Evolutionary conservation across 129 eudicot species (phyloP).

Genomic region (Arctium minus): DNA sequence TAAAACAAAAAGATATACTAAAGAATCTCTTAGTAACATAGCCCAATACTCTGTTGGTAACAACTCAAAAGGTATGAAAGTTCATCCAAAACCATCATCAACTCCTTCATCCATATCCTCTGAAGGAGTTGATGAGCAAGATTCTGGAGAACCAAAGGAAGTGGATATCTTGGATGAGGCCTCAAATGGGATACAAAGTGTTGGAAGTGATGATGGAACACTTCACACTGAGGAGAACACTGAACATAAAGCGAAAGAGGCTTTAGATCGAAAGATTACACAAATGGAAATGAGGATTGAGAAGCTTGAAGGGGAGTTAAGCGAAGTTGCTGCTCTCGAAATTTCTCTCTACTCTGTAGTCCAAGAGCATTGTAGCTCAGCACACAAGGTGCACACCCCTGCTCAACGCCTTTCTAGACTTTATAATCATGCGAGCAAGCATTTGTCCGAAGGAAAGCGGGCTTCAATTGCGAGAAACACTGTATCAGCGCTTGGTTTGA

Average conservation of each 20-base stretch:
- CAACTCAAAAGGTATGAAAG: constrained; percentile 33
- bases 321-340: constrained; percentile 94
- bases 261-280: constrained; percentile 40
- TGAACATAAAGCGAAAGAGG: constrained; percentile 39
- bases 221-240: constrained; percentile 32
- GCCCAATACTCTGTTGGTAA: constrained; percentile 21
- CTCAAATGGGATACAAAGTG: constrained; percentile 37
- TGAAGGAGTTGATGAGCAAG: constrained; percentile 41
- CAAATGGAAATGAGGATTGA: constrained; percentile 71
- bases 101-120: constrained; percentile 50
- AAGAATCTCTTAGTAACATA: constrained; percentile 19
- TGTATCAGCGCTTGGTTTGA: constrained; percentile 73
- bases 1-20: constrained; percentile 25
- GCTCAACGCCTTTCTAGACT: constrained; percentile 85
- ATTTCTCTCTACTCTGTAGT: constrained; percentile 71
- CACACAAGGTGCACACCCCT: constrained; percentile 74
- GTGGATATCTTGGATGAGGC: constrained; percentile 39
- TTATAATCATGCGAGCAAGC: constrained; percentile 61
- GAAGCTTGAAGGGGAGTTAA: constrained; percentile 79
- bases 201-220: constrained; percentile 50
- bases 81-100: constrained; percentile 53
- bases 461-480: constrained; percentile 60
- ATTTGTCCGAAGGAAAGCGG: constrained; percentile 53
- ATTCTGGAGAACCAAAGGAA: constrained; percentile 42
- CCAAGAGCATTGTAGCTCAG: constrained; percentile 78